phyloP scores from a whole-genome alignment of 768 basidiomycete species.

The Boletus insuetus region DNA sequence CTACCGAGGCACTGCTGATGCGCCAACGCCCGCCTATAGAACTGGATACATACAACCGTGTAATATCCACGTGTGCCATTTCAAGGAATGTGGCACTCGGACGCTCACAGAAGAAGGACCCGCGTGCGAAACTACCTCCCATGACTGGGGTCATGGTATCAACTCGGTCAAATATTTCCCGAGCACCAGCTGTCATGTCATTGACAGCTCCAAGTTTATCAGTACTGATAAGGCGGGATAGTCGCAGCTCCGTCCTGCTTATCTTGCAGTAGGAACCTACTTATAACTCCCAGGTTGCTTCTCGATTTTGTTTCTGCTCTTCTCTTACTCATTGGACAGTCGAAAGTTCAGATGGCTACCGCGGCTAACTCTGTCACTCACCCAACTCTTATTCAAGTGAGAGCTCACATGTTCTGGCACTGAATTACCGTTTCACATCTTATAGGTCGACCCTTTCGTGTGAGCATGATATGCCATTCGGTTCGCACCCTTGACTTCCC shows the following conservation, averaged over 20 bases:
- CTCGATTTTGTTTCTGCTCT: not conserved
- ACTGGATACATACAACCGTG: too few species aligned
- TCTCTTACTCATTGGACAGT: not conserved
- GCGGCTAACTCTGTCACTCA: constrained; percentile 57
- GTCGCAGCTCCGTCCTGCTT: not conserved
- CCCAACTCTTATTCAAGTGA: constrained; percentile 56
- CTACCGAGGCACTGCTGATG: too few species aligned
- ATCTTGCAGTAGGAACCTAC: not conserved
- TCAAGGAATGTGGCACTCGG: not conserved
- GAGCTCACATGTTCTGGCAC: constrained; percentile 1
- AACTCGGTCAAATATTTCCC: not conserved
- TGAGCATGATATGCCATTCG: constrained; percentile 31
- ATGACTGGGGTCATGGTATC: constrained; percentile 9
- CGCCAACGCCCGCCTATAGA: too few species aligned
- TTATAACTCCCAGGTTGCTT: constrained; percentile 3
- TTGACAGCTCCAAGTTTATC: not conserved
- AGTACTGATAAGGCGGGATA: constrained; percentile 13
- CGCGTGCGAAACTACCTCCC: constrained; percentile 5
- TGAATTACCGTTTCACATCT: not conserved
- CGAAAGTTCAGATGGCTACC: constrained; percentile 48
- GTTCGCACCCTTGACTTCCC: not conserved
- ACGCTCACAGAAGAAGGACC: not conserved
- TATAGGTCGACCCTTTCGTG: constrained; percentile 68
- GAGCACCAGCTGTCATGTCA: not conserved
- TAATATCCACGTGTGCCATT: too few species aligned